A percentile compares a stretch with the other conserved stretches of the same genome.
Conservation (phyloP, 129 eudicot genomes). For the Saussurea involucrata region DNA sequence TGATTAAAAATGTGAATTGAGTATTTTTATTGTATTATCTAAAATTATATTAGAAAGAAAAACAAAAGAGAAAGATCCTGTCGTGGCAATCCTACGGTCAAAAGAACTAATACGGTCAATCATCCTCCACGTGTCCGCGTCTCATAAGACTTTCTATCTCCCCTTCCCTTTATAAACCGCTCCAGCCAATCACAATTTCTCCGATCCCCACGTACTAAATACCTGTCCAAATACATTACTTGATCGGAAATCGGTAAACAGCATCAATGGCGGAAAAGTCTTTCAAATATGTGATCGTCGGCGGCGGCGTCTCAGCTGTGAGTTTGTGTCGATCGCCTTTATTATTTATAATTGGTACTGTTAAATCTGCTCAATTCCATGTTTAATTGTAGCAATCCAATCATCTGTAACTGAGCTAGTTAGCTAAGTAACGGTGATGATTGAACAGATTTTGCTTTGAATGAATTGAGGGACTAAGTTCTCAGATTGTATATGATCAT, state of each 20-base stretch:
- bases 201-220: neutral
- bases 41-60: too few relatives aligned
- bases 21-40: too few relatives aligned
- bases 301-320: conserved; percentile 97
- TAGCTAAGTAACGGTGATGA: neutral
- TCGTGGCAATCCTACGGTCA: conserved; percentile 44
- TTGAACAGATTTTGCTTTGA: neutral
- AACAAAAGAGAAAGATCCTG: neutral
- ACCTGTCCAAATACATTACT: neutral
- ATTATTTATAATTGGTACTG: neutral
- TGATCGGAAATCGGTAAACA: conserved; percentile 4
- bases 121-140: conserved; percentile 39
- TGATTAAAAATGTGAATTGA: neutral
- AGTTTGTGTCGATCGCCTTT: conserved; percentile 17
- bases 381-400: too few relatives aligned
- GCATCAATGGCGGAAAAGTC: conserved; percentile 70
- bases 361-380: neutral
- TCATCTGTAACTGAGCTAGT: neutral
- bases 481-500: neutral
- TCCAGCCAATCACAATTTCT: conserved; percentile 15
- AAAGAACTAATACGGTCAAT: conserved; percentile 13
- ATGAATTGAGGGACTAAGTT: neutral
- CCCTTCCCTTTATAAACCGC: conserved; percentile 14
- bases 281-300: conserved; percentile 86
- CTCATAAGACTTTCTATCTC: conserved; percentile 14